Conservation (phyloP, 768 basidiomycete species). For the Pluteus cervinus region DNA sequence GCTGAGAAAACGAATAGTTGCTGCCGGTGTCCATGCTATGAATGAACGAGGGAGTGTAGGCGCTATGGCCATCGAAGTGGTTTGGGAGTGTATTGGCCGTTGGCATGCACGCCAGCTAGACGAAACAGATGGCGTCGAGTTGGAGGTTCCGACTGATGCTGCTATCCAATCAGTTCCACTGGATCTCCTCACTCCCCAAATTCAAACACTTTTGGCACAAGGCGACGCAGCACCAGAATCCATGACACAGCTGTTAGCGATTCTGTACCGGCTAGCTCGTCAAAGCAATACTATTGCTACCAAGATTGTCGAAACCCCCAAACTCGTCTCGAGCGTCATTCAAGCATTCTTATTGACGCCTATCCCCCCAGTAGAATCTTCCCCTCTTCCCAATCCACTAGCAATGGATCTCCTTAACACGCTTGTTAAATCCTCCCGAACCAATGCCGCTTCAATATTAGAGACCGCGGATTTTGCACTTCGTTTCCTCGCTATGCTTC, state of each 20-base stretch:
- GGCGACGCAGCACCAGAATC: conserved; percentile 43
- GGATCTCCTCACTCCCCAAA: conserved; percentile 42
- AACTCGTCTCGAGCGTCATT: conserved; percentile 46
- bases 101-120: conserved; percentile 42
- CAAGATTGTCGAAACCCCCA: conserved; percentile 42
- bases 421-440: conserved; percentile 61
- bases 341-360: conserved; percentile 53
- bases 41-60: conserved; percentile 62
- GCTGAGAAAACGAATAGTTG: conserved; percentile 57
- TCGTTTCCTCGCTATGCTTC: conserved; percentile 62
- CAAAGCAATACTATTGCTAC: conserved; percentile 50
- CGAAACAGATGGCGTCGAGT: conserved; percentile 45
- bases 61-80: conserved; percentile 58
- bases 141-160: conserved; percentile 23
- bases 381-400: conserved; percentile 33
- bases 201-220: conserved; percentile 32
- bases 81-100: conserved; percentile 70
- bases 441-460: conserved; percentile 51
- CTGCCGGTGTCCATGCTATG: conserved; percentile 62
- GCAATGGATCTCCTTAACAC: conserved; percentile 54
- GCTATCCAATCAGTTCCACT: conserved; percentile 29
- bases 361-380: conserved; percentile 32
- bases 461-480: conserved; percentile 61
- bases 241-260: conserved; percentile 46
- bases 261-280: conserved; percentile 57